Base-by-base conservation (phyloP, 495 filamentous ascomycete species). In the Poronia punctata region DNA sequence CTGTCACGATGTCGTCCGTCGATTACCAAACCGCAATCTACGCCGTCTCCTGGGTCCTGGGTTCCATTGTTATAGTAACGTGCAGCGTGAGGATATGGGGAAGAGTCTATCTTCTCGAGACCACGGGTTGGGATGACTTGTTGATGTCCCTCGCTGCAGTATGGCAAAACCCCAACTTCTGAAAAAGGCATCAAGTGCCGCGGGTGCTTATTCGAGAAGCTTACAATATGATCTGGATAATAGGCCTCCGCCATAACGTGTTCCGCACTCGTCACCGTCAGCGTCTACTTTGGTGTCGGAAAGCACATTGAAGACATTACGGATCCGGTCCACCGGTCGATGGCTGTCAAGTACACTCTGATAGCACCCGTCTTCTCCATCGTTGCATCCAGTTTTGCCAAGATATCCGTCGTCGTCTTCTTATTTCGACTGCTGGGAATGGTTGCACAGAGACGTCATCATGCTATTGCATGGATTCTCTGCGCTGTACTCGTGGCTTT, bases 111-210 rank as follows among this genome's bases (percentile, higher is more conserved):
- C 15, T 15, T 18, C 12, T 18, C 43, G 46, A 39, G 10, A 16
- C 40, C 6, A 38, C 41, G n/a, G 46, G 46, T 21, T 49, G 46
- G 46, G 46, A 45, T 49, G 46, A 49, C 19, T 35, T 44, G 19
- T 49, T 49, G 24, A 49, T 49, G 46, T 3, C 27, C 16, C 24
- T 45, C 14, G 40, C n/a, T n/a, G n/a, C n/a, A n/a, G n/a, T n/a
- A n/a, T n/a, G n/a, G n/a, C n/a, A n/a, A n/a, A n/a, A n/a, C n/a
- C n/a, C n/a, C n/a, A n/a, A n/a, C n/a, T n/a, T n/a, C n/a, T n/a
- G n/a, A n/a, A n/a, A n/a, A n/a, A n/a, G n/a, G n/a, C n/a, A n/a
- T n/a, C n/a, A n/a, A n/a, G n/a, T n/a, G n/a, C n/a, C n/a, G n/a
- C n/a, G n/a, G n/a, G n/a, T n/a, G n/a, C n/a, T n/a, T n/a, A n/a